Percentiles rank a stretch among this genome's conserved stretches.
These are phyloP conservation scores for Leccinellum rugosiceps DNA, from an alignment of 768 basidiomycete species.

Conservation along the genomic window DNA sequence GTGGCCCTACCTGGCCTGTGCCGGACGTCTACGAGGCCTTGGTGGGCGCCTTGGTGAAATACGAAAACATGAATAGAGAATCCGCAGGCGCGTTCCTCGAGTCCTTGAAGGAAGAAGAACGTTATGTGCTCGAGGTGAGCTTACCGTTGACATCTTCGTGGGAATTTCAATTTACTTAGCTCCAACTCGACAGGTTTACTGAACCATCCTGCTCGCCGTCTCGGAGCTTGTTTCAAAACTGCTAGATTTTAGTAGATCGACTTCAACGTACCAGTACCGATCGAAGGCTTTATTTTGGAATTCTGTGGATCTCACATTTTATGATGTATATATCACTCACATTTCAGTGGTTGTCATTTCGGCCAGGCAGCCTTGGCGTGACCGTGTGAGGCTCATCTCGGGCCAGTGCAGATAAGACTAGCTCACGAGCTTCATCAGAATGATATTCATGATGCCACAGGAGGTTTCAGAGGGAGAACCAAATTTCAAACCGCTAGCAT, in stretches of 20 bases:
- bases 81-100: constrained; percentile 82
- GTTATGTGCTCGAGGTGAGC: constrained; percentile 88
- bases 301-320: neutral
- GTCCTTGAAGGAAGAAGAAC: constrained; percentile 90
- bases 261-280: neutral
- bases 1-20: constrained; percentile 99
- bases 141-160: neutral
- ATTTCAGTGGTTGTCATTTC: too few relatives aligned
- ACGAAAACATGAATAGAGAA: constrained; percentile 59
- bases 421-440: too few relatives aligned
- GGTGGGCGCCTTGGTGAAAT: constrained; percentile 72
- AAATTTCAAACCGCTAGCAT: too few relatives aligned
- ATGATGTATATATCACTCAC: too few relatives aligned
- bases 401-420: too few relatives aligned
- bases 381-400: too few relatives aligned
- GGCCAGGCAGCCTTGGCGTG: too few relatives aligned
- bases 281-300: neutral
- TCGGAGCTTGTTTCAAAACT: neutral
- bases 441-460: too few relatives aligned
- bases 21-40: constrained; percentile 96
- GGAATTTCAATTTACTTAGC: constrained; percentile 6
- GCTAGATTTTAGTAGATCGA: neutral
- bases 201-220: neutral
- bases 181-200: constrained; percentile 22
- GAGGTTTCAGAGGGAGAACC: too few relatives aligned